phyloP scores from a whole-genome alignment of 768 basidiomycete genomes.

The Lyophyllum decastes region DNA sequence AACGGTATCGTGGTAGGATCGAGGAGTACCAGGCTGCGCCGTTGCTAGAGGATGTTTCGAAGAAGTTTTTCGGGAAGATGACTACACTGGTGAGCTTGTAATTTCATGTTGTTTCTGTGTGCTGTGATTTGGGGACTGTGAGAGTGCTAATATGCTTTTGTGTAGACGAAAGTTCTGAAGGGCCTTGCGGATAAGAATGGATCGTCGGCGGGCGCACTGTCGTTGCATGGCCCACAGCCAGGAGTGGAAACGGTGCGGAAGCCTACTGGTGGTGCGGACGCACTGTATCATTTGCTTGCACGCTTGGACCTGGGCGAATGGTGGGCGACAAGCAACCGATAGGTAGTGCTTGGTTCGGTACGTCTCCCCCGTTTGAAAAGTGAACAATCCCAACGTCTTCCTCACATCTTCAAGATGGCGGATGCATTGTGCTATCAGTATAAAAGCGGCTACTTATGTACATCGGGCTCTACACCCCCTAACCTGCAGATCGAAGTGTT shows the following conservation, averaged over 20 bases:
- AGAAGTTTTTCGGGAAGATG: conserved; percentile 57
- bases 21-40: conserved; percentile 68
- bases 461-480: conserved; percentile 32
- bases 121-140: not conserved
- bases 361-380: not conserved
- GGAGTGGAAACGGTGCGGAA: conserved; percentile 28
- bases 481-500: conserved; percentile 21
- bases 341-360: not conserved
- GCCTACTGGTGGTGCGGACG: conserved; percentile 52
- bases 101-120: not conserved
- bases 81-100: conserved; percentile 50
- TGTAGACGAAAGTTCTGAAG: conserved; percentile 57
- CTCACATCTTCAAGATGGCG: not conserved
- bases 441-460: not conserved
- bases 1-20: conserved; percentile 51
- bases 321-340: conserved; percentile 42
- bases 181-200: conserved; percentile 54
- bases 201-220: conserved; percentile 22
- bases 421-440: not conserved
- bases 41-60: conserved; percentile 53
- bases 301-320: conserved; percentile 57
- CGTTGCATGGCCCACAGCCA: conserved; percentile 22
- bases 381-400: not conserved
- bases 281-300: conserved; percentile 55
- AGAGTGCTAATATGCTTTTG: conserved; percentile 8